A percentile compares a stretch with the other conserved stretches of the same genome.
These are phyloP conservation scores for Arabidopsis suecica DNA, from an alignment of 345 rosid genomes.

Conservation along the genomic window DNA sequence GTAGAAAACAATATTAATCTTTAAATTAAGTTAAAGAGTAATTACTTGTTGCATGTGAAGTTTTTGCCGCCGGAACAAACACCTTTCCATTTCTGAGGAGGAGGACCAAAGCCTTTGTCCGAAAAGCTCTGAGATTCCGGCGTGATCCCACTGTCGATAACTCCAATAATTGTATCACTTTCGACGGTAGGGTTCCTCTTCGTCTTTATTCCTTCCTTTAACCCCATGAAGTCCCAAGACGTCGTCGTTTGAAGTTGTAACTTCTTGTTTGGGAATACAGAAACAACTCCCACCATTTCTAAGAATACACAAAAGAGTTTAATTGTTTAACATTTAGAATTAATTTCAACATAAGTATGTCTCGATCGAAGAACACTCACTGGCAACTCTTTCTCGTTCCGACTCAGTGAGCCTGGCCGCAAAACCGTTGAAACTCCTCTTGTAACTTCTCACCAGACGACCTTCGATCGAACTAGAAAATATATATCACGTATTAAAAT, in stretches of 20 bases:
- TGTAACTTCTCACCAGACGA: conserved; percentile 56
- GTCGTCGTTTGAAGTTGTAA: conserved; percentile 52
- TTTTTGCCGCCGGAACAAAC: conserved; percentile 47
- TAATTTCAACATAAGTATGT: neutral
- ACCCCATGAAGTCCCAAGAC: conserved; percentile 68
- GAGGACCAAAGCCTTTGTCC: conserved; percentile 58
- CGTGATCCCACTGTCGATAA: conserved; percentile 51
- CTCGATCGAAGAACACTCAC: conserved; percentile 42
- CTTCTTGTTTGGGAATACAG: conserved; percentile 54
- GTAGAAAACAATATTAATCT: neutral
- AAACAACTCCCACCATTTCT: conserved; percentile 51
- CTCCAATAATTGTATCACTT: conserved; percentile 52
- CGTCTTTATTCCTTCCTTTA: conserved; percentile 31
- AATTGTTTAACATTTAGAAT: neutral
- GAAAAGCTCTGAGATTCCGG: conserved; percentile 57
- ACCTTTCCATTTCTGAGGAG: conserved; percentile 60
- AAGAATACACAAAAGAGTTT: neutral
- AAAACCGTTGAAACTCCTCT: conserved; percentile 69
- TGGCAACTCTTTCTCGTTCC: conserved; percentile 52
- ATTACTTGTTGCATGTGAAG: conserved; percentile 65
- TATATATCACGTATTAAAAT: neutral
- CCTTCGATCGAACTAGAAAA: conserved; percentile 38
- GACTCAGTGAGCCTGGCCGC: conserved; percentile 52
- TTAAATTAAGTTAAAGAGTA: no score
- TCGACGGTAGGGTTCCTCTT: conserved; percentile 8